These are phyloP conservation scores for Penicillium sp. DNA, from an alignment of 2,329 filamentous ascomycete species.

Conservation along the genomic window DNA sequence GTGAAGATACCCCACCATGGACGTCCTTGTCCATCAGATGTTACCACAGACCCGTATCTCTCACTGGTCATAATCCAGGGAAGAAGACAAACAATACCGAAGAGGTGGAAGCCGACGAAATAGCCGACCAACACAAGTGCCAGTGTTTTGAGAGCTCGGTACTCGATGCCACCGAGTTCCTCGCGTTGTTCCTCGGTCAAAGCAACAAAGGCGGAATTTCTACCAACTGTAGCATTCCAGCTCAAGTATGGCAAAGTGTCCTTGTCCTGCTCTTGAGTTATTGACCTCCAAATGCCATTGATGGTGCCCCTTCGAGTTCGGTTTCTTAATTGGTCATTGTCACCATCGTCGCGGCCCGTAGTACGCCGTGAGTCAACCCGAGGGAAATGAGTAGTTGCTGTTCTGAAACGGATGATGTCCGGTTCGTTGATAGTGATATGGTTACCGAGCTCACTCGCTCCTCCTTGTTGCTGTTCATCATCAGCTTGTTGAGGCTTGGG, in stretches of 20 bases:
- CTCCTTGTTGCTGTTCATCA: slow-evolving; percentile 18
- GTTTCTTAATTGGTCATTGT: slow-evolving; percentile 22
- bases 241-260: slow-evolving; percentile 81
- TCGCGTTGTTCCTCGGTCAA: slow-evolving; percentile 87
- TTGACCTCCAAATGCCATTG: slow-evolving; percentile 29
- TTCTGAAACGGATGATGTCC: slow-evolving; percentile 31
- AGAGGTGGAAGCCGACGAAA: slow-evolving; percentile 75
- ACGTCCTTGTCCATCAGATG: slow-evolving; percentile 57
- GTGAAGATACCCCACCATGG: slow-evolving; percentile 94
- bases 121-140: slow-evolving; percentile 74
- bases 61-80: slow-evolving; percentile 72
- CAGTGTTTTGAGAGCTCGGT: slow-evolving; percentile 82
- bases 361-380: slow-evolving; percentile 35
- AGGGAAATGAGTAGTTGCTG: slow-evolving; percentile 35
- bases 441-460: slow-evolving; percentile 26
- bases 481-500: slow-evolving; percentile 23
- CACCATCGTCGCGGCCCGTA: slow-evolving; percentile 28
- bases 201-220: slow-evolving; percentile 89
- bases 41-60: slow-evolving; percentile 64
- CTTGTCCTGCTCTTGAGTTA: slow-evolving; percentile 33
- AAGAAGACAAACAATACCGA: slow-evolving; percentile 68
- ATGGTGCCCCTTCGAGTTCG: slow-evolving; percentile 30
- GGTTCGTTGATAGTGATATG: slow-evolving; percentile 50
- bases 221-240: slow-evolving; percentile 85
- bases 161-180: slow-evolving; percentile 94